Evolutionary conservation across 768 basidiomycete genomes (phyloP), one percentile per base, ranked within the genome.

Genomic region (Hemileccinum impolitum): DNA sequence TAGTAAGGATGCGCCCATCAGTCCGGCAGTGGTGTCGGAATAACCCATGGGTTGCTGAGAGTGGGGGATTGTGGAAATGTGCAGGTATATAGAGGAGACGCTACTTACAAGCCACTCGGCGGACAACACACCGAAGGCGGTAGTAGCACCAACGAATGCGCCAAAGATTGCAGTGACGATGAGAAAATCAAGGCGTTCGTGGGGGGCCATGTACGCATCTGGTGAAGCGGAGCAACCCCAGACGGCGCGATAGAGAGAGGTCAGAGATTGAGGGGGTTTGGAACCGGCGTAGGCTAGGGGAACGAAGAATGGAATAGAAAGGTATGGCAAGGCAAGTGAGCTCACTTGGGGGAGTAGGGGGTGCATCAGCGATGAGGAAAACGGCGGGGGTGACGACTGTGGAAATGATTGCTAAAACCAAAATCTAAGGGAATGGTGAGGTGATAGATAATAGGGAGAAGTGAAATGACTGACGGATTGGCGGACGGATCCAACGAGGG

Each of bases 291-390:
- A 85, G 0, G 87, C 87, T 87, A 55, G 12, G 49, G 28, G 39
- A n/a, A 32, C 36, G 8, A 41, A 21, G 15, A 28, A 39, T 14
- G 5, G 2, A 14, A 19, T 17, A 26, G 14, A 11, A 7, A 31
- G 4, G 18, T 6, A 15, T 30, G 34, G 26, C 19, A 28, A 9
- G 19, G 2, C 17, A 18, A 14, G 40, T 2, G 14, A 10, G 44
- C 77, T 35, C 65, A 92, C 90, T 91, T 0, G 90, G 90, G 23
- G 90, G 90, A 8, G 76, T 82, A 18, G 88, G 87, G 7, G 90
- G 90, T 1, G 75, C 72, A 28, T 71, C 71, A 2, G 71, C 59
- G 19, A 94, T 77, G 19, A 90, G 62, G 40, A 91, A 70, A 3
- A 79, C 70, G 17, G 75, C 71, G 0, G 89, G 88, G 9, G 72